phyloP scores from a whole-genome alignment of 129 eudicot species.

The Saposhnikovia divaricata region DNA sequence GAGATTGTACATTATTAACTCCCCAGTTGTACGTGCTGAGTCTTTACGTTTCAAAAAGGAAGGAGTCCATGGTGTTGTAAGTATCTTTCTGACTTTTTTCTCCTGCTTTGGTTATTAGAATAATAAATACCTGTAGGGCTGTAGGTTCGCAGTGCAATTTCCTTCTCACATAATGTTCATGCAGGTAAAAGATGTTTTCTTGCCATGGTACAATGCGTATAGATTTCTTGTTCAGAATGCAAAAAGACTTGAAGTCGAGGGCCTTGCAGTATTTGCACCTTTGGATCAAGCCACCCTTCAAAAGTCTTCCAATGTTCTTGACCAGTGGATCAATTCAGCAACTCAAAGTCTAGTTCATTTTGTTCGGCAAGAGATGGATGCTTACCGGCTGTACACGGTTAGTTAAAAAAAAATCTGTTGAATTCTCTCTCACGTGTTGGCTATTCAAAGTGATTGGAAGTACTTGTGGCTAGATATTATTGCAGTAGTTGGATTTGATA shows the following conservation, averaged over 20 bases:
- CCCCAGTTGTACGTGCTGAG: conserved; percentile 97
- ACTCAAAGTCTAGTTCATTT: conserved; percentile 78
- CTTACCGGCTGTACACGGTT: conserved; percentile 75
- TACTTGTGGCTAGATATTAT: neutral
- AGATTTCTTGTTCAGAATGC: conserved; percentile 89
- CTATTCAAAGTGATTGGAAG: neutral
- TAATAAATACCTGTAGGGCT: neutral
- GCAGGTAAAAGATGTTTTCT: conserved; percentile 79
- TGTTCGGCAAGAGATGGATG: conserved; percentile 92
- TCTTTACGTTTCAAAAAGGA: conserved; percentile 83
- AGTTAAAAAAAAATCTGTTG: conserved; percentile 2
- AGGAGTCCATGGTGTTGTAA: conserved; percentile 77
- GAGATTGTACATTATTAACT: conserved; percentile 71
- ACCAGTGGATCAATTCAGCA: conserved; percentile 90
- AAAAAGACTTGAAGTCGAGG: conserved; percentile 77
- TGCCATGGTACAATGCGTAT: conserved; percentile 96
- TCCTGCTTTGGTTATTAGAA: neutral
- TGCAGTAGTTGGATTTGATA: neutral
- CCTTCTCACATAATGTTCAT: neutral
- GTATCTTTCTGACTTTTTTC: conserved; percentile 18
- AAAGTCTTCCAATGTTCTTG: conserved; percentile 72
- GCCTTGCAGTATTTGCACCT: conserved; percentile 59
- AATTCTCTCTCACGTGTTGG: neutral
- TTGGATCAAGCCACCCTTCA: conserved; percentile 45
- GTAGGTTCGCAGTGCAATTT: neutral